Evolutionary conservation across 2,329 filamentous ascomycete genomes (phyloP).

Genomic region (Teratosphaeria nubilosa): DNA sequence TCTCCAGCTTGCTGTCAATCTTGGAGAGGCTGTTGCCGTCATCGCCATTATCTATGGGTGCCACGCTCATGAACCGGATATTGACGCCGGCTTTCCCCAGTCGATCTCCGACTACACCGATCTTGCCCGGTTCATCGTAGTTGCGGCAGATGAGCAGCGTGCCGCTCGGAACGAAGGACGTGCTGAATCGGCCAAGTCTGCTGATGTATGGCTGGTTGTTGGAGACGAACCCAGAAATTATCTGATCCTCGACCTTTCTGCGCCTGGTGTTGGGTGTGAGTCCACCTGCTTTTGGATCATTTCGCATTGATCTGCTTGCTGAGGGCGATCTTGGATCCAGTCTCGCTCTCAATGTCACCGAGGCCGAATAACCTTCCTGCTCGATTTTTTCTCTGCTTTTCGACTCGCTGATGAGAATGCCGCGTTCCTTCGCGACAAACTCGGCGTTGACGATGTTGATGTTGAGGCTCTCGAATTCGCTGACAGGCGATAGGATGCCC

Average conservation of each 20-base stretch:
- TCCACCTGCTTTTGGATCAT: conserved; percentile 2
- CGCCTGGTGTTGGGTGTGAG: conserved; percentile 1
- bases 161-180: conserved; percentile 62
- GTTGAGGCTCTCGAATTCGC: conserved; percentile 60
- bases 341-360: conserved; percentile 57
- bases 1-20: conserved; percentile 6
- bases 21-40: background rate
- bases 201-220: conserved; percentile 59
- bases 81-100: conserved; percentile 64
- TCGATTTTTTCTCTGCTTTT: conserved; percentile 51
- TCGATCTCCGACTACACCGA: conserved; percentile 64
- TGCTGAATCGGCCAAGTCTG: conserved; percentile 62
- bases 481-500: conserved; percentile 61
- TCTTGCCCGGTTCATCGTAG: conserved; percentile 73
- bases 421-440: conserved; percentile 64
- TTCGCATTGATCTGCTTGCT: conserved; percentile 9
- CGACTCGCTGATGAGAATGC: conserved; percentile 66
- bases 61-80: conserved; percentile 71
- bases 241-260: conserved; percentile 33
- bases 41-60: conserved; percentile 38
- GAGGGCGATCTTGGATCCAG: conserved; percentile 23
- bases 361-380: conserved; percentile 56
- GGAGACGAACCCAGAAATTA: conserved; percentile 57
- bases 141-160: conserved; percentile 70
- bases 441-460: conserved; percentile 78